A percentile compares a stretch with the other conserved stretches of the same genome.
Conservation (phyloP, 345 rosid species). For the Tarenaya hassleriana region DNA sequence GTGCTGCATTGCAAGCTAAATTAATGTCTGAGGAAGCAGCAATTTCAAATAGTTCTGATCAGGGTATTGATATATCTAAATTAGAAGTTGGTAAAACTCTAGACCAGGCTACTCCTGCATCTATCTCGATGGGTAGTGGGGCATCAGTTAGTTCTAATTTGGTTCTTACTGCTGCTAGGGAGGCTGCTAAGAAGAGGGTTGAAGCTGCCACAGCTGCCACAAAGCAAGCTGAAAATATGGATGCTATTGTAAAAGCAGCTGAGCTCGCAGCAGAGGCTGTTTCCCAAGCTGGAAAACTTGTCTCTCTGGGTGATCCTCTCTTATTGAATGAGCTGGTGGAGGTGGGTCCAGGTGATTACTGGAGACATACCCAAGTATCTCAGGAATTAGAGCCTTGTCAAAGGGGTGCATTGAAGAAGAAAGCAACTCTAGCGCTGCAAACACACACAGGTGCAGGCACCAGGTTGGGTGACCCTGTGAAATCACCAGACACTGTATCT, state of each 20-base stretch:
- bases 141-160: conserved; percentile 47
- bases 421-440: conserved; percentile 34
- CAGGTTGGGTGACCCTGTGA: conserved; percentile 40
- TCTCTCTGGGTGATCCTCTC: conserved; percentile 73
- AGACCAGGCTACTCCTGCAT: conserved; percentile 49
- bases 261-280: conserved; percentile 94
- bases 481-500: conserved; percentile 34
- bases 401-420: conserved; percentile 26
- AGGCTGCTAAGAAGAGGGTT: conserved; percentile 74
- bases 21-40: conserved; percentile 88
- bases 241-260: conserved; percentile 89
- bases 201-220: conserved; percentile 90
- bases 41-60: conserved; percentile 31
- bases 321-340: conserved; percentile 53
- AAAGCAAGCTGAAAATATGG: conserved; percentile 87
- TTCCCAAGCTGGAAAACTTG: conserved; percentile 86
- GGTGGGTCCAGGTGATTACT: conserved; percentile 68
- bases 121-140: conserved; percentile 50
- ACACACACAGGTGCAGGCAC: conserved; percentile 29
- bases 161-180: conserved; percentile 65
- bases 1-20: conserved; percentile 93
- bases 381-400: conserved; percentile 29
- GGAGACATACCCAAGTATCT: conserved; percentile 47
- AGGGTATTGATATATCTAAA: conserved; percentile 27
- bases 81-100: conserved; percentile 29